Conservation (phyloP, 495 filamentous ascomycete species). For the Aspergillus cavernicola region DNA sequence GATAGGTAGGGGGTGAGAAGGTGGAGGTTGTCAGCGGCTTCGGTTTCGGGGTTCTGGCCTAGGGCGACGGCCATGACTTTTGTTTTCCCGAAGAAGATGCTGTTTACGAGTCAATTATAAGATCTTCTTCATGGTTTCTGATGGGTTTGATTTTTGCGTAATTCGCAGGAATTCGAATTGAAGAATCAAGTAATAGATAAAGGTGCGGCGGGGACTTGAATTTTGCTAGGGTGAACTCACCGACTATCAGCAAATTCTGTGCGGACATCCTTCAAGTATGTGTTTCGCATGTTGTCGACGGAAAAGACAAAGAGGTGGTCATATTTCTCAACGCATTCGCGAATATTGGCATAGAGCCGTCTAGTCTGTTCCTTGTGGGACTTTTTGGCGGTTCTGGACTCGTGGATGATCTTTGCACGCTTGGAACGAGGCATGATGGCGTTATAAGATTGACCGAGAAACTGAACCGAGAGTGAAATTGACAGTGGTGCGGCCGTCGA, state of each 20-base stretch:
- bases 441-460: neutral
- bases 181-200: too few species aligned
- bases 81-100: slow-evolving; percentile 97
- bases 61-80: slow-evolving; percentile 96
- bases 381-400: slow-evolving; percentile 89
- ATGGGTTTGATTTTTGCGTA: too few species aligned
- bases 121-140: too few species aligned
- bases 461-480: neutral
- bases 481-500: neutral
- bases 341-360: slow-evolving; percentile 81
- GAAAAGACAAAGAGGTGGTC: slow-evolving; percentile 88
- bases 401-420: slow-evolving; percentile 79
- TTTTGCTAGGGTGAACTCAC: slow-evolving; percentile 42
- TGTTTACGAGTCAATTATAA: slow-evolving; percentile 24
- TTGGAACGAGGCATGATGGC: slow-evolving; percentile 92
- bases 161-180: neutral
- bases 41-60: slow-evolving; percentile 66
- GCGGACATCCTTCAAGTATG: slow-evolving; percentile 88
- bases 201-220: neutral
- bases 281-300: slow-evolving; percentile 98
- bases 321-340: slow-evolving; percentile 79
- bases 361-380: slow-evolving; percentile 82
- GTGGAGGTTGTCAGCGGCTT: slow-evolving; percentile 70
- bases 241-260: slow-evolving; percentile 79
- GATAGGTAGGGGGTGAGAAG: slow-evolving; percentile 64